Conservation (phyloP, 345 rosid species). For the Bretschneidera sinensis region DNA sequence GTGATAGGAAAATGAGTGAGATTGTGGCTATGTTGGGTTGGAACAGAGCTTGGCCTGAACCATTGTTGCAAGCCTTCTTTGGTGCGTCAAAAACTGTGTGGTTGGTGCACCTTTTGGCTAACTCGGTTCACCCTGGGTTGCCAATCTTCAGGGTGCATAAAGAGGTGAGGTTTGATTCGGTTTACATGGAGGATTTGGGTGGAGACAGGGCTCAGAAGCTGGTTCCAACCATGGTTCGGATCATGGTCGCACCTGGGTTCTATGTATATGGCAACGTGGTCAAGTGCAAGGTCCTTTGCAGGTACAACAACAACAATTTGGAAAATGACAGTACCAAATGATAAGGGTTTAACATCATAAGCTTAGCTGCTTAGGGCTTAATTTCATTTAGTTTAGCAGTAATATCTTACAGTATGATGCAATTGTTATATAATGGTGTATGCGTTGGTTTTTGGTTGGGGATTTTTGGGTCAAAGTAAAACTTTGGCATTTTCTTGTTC, state of each 20-base stretch:
- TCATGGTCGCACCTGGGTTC: constrained; percentile 92
- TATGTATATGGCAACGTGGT: constrained; percentile 72
- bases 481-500: constrained; percentile 27
- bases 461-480: constrained; percentile 24
- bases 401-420: not conserved
- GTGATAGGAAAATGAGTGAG: constrained; percentile 92
- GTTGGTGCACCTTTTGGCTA: constrained; percentile 87
- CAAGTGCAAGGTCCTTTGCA: constrained; percentile 89
- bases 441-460: not conserved
- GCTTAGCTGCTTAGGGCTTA: constrained; percentile 13
- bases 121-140: constrained; percentile 78
- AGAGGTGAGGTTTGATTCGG: constrained; percentile 52
- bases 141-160: constrained; percentile 73
- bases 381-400: constrained; percentile 5
- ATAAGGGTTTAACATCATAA: constrained; percentile 25
- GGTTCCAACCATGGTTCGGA: constrained; percentile 50
- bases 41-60: constrained; percentile 89
- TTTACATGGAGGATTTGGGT: constrained; percentile 84
- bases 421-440: not conserved
- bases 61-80: constrained; percentile 75
- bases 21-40: constrained; percentile 77
- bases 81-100: constrained; percentile 80
- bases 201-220: constrained; percentile 52
- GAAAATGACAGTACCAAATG: constrained; percentile 9
- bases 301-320: constrained; percentile 38